A percentile compares a stretch with the other conserved stretches of the same genome.
These are phyloP conservation scores for Arthrobotrys sinensis DNA, from an alignment of 2,329 filamentous ascomycete genomes.

Conservation along the genomic window DNA sequence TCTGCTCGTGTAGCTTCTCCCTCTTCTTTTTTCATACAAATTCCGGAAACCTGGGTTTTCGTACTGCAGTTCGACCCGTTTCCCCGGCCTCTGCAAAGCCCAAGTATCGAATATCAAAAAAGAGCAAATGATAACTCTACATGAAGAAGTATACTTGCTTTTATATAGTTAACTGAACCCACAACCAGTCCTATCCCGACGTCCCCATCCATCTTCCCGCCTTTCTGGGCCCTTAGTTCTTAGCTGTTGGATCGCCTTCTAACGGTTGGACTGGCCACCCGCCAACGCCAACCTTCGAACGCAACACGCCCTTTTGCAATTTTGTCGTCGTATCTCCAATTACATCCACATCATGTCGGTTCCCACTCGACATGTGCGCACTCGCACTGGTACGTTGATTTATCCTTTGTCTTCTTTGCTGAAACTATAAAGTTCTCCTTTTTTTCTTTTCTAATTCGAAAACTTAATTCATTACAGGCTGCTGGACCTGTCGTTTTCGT, in stretches of 20 bases:
- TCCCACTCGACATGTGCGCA: constrained; percentile 55
- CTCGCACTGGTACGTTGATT: constrained; percentile 52
- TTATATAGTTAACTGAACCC: constrained; percentile 37
- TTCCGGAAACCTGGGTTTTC: constrained; percentile 56
- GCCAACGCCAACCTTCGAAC: constrained; percentile 32
- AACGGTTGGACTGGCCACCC: constrained; percentile 30
- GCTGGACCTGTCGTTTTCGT: constrained; percentile 67
- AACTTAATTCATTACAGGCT: constrained; percentile 63
- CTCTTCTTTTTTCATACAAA: not conserved
- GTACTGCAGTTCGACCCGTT: constrained; percentile 44
- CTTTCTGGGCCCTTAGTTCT: constrained; percentile 12
- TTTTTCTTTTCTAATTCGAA: constrained; percentile 6
- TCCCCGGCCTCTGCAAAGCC: constrained; percentile 33
- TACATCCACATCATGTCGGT: constrained; percentile 26
- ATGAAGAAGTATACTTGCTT: constrained; percentile 26
- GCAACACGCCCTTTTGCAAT: constrained; percentile 34
- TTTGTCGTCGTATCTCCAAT: constrained; percentile 5
- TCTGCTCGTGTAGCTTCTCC: not conserved
- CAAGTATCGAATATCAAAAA: constrained; percentile 20
- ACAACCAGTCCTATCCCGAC: constrained; percentile 20
- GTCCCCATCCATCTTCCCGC: constrained; percentile 14
- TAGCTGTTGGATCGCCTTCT: constrained; percentile 41
- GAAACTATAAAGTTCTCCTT: not conserved
- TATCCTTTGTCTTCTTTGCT: not conserved
- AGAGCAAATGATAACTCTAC: constrained; percentile 36